Percentiles rank a stretch among this genome's conserved stretches.
Evolutionary conservation across 2,329 filamentous ascomycete genomes (phyloP).

Genomic region (Fusarium clavum): DNA sequence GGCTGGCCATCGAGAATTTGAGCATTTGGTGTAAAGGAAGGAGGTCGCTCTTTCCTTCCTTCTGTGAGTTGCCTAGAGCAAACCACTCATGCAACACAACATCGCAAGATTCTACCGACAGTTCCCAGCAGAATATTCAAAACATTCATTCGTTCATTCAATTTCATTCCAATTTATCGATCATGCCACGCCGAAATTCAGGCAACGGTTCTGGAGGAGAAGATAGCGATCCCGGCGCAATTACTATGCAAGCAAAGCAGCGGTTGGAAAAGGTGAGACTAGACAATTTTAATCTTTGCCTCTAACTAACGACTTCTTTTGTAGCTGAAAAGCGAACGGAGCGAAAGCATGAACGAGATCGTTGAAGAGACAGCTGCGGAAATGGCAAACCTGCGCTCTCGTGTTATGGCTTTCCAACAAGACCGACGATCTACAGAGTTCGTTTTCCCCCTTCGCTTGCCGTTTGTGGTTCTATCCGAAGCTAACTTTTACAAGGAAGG

Average conservation of each 20-base stretch:
- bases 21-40: background rate
- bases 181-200: slow-evolving; percentile 34
- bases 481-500: slow-evolving; percentile 27
- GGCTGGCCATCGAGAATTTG: background rate
- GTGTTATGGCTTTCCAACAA: slow-evolving; percentile 37
- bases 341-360: slow-evolving; percentile 42
- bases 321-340: slow-evolving; percentile 50
- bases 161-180: background rate
- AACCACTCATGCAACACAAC: background rate
- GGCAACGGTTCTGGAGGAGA: slow-evolving; percentile 33
- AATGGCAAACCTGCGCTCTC: slow-evolving; percentile 43
- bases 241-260: slow-evolving; percentile 45
- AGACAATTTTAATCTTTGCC: background rate
- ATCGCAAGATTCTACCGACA: too few species aligned
- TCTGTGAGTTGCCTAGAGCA: background rate
- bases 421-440: slow-evolving; percentile 44
- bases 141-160: background rate
- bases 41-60: slow-evolving; percentile 19
- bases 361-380: slow-evolving; percentile 41
- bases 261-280: slow-evolving; percentile 43
- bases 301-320: background rate
- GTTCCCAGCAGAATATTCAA: background rate
- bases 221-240: slow-evolving; percentile 37
- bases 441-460: background rate
- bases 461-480: background rate